A percentile compares a stretch with the other conserved stretches of the same genome.
phyloP scores from a whole-genome alignment of 176 grass and related monocot genomes.

The Thalia dealbata region DNA sequence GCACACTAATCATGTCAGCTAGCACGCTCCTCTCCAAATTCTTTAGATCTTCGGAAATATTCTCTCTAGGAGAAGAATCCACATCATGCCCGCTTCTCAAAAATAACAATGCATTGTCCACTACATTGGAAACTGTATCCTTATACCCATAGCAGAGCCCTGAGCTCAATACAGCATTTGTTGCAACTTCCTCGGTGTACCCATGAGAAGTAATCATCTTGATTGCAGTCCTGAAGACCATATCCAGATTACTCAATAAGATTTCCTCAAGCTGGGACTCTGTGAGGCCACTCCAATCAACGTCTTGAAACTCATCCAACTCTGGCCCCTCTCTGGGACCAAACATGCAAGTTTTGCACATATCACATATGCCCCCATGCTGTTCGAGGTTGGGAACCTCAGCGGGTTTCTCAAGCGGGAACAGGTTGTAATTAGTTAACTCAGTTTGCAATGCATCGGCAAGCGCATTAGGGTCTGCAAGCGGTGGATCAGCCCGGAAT shows the following conservation, averaged over 20 bases:
- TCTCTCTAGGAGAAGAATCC: slow-evolving; percentile 32
- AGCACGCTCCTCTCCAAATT: slow-evolving; percentile 55
- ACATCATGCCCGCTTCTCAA: slow-evolving; percentile 55
- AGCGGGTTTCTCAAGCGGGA: slow-evolving; percentile 37
- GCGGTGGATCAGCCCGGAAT: slow-evolving; percentile 58
- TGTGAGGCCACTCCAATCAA: slow-evolving; percentile 67
- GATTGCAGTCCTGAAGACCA: slow-evolving; percentile 59
- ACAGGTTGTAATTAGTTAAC: slow-evolving; percentile 45
- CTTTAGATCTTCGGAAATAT: slow-evolving; percentile 55
- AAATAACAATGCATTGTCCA: slow-evolving; percentile 41
- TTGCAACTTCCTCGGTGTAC: slow-evolving; percentile 48
- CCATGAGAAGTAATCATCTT: slow-evolving; percentile 54
- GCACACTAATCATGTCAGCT: slow-evolving; percentile 44
- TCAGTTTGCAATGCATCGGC: slow-evolving; percentile 46
- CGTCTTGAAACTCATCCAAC: slow-evolving; percentile 45
- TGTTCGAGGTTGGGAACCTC: slow-evolving; percentile 48
- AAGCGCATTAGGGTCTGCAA: slow-evolving; percentile 34
- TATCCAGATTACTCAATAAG: slow-evolving; percentile 64
- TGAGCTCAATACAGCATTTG: slow-evolving; percentile 44
- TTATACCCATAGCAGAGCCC: slow-evolving; percentile 45
- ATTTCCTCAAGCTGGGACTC: slow-evolving; percentile 74
- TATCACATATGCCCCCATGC: slow-evolving; percentile 37
- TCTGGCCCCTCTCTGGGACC: slow-evolving; percentile 27
- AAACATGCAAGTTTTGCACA: slow-evolving; percentile 44
- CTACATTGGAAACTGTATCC: slow-evolving; percentile 46